Evolutionary conservation across 805 yeast genomes (phyloP).

Genomic region (Lachancea sp.): DNA sequence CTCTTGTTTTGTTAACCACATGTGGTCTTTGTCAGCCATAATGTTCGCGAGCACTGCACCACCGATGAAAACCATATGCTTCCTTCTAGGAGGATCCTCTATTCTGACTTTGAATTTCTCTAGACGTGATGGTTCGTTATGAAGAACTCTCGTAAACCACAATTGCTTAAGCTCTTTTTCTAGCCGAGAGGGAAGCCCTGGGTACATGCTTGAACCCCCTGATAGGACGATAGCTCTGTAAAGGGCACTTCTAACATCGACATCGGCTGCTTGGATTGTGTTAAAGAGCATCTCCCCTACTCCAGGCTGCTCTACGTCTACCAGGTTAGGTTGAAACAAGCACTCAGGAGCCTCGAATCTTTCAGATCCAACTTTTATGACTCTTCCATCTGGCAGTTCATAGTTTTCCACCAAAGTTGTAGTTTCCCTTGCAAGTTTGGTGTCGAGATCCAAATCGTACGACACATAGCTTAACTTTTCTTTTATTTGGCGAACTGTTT

Average conservation of each 20-base stretch:
- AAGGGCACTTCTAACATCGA: slow-evolving; percentile 82
- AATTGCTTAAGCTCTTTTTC: slow-evolving; percentile 95
- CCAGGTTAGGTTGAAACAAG: slow-evolving; percentile 89
- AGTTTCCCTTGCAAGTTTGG: slow-evolving; percentile 85
- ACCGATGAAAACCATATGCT: slow-evolving; percentile 97
- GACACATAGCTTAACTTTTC: slow-evolving; percentile 94
- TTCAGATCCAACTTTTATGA: slow-evolving; percentile 89
- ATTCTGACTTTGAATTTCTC: slow-evolving; percentile 91
- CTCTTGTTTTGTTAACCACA: slow-evolving; percentile 95
- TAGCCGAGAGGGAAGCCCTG: slow-evolving; percentile 91
- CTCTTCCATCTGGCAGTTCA: slow-evolving; percentile 95
- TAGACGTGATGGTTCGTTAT: slow-evolving; percentile 79
- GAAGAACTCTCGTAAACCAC: slow-evolving; percentile 85
- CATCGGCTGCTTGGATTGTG: slow-evolving; percentile 90
- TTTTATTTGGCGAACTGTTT: slow-evolving; percentile 95
- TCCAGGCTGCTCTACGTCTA: slow-evolving; percentile 95
- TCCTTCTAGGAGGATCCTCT: slow-evolving; percentile 98
- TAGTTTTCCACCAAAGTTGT: slow-evolving; percentile 86
- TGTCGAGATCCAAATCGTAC: slow-evolving; percentile 86
- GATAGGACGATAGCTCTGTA: slow-evolving; percentile 90
- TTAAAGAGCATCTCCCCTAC: slow-evolving; percentile 89
- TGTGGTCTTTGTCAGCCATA: slow-evolving; percentile 96
- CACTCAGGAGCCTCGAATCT: slow-evolving; percentile 96
- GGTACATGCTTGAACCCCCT: slow-evolving; percentile 98
- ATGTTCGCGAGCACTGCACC: slow-evolving; percentile 97